phyloP scores from a whole-genome alignment of 2,329 filamentous ascomycete species.

The Aspergillus viridinutans region DNA sequence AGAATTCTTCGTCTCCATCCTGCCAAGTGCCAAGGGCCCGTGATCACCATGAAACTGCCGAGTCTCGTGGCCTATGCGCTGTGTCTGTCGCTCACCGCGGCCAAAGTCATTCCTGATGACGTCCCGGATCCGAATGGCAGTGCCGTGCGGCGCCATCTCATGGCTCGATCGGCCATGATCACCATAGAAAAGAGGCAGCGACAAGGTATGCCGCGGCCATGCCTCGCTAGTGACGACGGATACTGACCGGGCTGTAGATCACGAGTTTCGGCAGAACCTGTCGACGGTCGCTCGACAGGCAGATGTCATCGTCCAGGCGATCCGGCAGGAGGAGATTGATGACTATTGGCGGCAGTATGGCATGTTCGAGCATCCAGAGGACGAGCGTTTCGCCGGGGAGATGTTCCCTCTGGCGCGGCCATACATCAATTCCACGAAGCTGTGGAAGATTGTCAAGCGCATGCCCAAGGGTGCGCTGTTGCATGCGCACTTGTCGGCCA shows the following conservation, averaged over 20 bases:
- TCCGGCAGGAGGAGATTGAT: slow-evolving; percentile 18
- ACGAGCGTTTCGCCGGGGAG: slow-evolving; percentile 63
- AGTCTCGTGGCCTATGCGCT: neutral
- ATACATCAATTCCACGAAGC: slow-evolving; percentile 76
- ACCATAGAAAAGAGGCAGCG: slow-evolving; percentile 73
- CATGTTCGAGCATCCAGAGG: slow-evolving; percentile 5
- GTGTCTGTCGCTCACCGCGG: neutral
- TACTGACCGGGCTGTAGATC: slow-evolving; percentile 8
- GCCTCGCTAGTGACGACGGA: accelerated
- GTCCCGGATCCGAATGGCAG: slow-evolving; percentile 5
- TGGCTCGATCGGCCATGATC: slow-evolving; percentile 68
- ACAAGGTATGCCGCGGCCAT: slow-evolving; percentile 56
- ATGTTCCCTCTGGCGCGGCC: slow-evolving; percentile 83
- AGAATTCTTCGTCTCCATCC: neutral
- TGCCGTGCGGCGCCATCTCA: slow-evolving; percentile 61
- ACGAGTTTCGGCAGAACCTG: slow-evolving; percentile 45
- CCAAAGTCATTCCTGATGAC: neutral
- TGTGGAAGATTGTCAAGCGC: slow-evolving; percentile 75
- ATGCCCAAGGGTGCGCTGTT: slow-evolving; percentile 72
- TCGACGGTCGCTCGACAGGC: slow-evolving; percentile 64
- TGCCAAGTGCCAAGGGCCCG: neutral
- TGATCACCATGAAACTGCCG: neutral
- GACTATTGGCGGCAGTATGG: slow-evolving; percentile 14
- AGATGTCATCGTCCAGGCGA: slow-evolving; percentile 58
- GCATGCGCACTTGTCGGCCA: slow-evolving; percentile 83